Conservation (phyloP, 2,329 filamentous ascomycete species). For the Albophoma yamanashiensis region DNA sequence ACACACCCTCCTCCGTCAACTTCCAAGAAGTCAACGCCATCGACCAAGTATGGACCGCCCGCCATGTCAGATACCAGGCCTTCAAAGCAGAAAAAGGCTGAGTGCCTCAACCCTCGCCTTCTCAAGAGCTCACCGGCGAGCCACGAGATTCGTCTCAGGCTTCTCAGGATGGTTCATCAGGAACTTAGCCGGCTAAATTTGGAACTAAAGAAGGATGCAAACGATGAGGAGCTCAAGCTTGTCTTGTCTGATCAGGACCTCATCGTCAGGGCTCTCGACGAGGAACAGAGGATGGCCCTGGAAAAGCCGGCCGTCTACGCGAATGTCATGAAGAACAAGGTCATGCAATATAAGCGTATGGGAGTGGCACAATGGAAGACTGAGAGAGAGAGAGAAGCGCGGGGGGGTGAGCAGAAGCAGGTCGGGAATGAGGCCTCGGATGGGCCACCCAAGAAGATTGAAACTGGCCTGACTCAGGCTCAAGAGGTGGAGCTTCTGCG, state of each 20-base stretch:
- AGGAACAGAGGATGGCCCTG: constrained; percentile 66
- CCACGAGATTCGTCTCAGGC: constrained; percentile 43
- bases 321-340: constrained; percentile 74
- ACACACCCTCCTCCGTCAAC: not conserved
- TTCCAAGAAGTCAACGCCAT: constrained; percentile 5
- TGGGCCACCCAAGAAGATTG: constrained; percentile 38
- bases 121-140: constrained; percentile 46
- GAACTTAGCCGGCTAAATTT: constrained; percentile 58
- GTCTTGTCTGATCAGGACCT: constrained; percentile 54
- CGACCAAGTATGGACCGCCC: not conserved
- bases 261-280: constrained; percentile 58
- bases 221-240: constrained; percentile 37
- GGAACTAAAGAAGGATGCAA: constrained; percentile 41
- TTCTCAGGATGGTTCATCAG: constrained; percentile 53
- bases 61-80: not conserved
- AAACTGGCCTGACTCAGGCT: constrained; percentile 55
- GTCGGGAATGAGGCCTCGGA: constrained; percentile 19
- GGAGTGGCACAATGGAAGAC: constrained; percentile 58
- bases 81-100: constrained; percentile 20
- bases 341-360: constrained; percentile 71
- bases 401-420: constrained; percentile 16
- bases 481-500: constrained; percentile 60
- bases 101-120: constrained; percentile 57
- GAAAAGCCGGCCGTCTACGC: constrained; percentile 62
- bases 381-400: constrained; percentile 36